Evolutionary conservation across 257 asterid genomes (phyloP).

Genomic region (Leptodermis oblonga): DNA sequence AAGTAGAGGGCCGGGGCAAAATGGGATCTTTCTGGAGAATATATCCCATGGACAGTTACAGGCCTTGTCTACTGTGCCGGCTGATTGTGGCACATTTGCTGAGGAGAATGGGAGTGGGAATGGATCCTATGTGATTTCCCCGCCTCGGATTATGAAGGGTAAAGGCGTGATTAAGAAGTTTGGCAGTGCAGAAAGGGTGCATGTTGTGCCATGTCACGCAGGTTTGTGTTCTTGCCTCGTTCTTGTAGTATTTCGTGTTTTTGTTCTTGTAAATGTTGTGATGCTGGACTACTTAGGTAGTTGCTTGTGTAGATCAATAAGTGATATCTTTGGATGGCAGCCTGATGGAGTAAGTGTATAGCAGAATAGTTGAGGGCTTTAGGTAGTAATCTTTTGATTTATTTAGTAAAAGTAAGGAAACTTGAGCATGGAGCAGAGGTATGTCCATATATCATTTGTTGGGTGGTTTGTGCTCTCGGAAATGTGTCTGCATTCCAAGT

Average conservation of each 20-base stretch:
- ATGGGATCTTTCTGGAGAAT: constrained; percentile 62
- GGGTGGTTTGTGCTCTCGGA: neutral
- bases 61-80: constrained; percentile 72
- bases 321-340: neutral
- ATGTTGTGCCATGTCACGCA: constrained; percentile 84
- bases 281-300: neutral
- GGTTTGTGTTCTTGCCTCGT: constrained; percentile 33
- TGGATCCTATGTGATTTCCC: constrained; percentile 69
- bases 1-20: constrained; percentile 47
- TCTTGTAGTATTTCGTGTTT: neutral
- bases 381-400: neutral
- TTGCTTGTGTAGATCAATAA: neutral
- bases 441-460: neutral
- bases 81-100: constrained; percentile 42
- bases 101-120: constrained; percentile 50
- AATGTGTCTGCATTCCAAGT: neutral
- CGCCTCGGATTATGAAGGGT: constrained; percentile 73
- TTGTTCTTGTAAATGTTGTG: neutral
- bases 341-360: neutral
- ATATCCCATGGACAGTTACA: constrained; percentile 90
- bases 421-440: too few species aligned
- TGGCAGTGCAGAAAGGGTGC: constrained; percentile 78
- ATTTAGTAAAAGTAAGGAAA: too few species aligned
- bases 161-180: constrained; percentile 66
- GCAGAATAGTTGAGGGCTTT: neutral